Percentiles rank a stretch among this genome's conserved stretches.
These are phyloP conservation scores for Arthrobotrys iridis DNA, from an alignment of 2,329 filamentous ascomycete genomes.

Conservation along the genomic window DNA sequence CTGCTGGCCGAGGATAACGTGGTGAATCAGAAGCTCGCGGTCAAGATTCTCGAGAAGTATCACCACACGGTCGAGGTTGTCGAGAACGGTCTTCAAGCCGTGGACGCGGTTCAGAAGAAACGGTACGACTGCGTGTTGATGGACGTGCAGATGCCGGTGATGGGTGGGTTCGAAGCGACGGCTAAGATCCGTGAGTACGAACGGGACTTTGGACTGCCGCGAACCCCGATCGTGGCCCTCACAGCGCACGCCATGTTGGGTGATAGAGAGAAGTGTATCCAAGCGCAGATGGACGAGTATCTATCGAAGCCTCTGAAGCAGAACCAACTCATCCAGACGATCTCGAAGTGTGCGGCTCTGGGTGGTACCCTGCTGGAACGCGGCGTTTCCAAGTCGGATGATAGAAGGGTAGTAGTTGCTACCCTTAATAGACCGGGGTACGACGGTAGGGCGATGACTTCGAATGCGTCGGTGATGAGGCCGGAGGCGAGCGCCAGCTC, in stretches of 20 bases:
- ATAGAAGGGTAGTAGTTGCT: conserved; percentile 59
- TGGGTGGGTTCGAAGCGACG: conserved; percentile 96
- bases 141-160: conserved; percentile 99
- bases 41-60: conserved; percentile 97
- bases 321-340: conserved; percentile 96
- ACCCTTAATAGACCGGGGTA: conserved; percentile 59
- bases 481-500: conserved; percentile 47
- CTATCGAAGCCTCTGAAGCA: conserved; percentile 95
- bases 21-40: conserved; percentile 93
- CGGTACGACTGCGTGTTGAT: conserved; percentile 97
- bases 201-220: conserved; percentile 77
- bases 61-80: conserved; percentile 92
- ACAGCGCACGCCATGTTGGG: conserved; percentile 99
- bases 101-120: conserved; percentile 89
- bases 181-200: conserved; percentile 97
- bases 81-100: conserved; percentile 90
- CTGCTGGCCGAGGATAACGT: conserved; percentile 95
- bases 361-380: conserved; percentile 84
- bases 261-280: conserved; percentile 96
- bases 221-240: conserved; percentile 94
- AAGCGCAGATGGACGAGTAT: conserved; percentile 99
- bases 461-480: conserved; percentile 39
- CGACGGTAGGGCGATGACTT: conserved; percentile 40
- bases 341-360: conserved; percentile 93
- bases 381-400: conserved; percentile 59